Evolutionary conservation across 169 alveolate genomes (phyloP).

Genomic region (Plasmodium adleri): DNA sequence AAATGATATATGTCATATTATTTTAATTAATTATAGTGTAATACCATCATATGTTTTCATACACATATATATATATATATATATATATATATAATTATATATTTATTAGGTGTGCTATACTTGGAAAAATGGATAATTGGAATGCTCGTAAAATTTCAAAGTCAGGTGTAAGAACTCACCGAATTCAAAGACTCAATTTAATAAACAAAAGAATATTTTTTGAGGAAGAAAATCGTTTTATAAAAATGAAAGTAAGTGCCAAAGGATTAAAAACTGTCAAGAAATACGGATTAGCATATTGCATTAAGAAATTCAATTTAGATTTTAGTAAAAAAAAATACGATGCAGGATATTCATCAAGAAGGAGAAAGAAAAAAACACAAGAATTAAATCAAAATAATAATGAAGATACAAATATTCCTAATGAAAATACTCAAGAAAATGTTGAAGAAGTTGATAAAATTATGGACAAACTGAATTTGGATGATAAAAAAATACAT

Average conservation of each 20-base stretch:
- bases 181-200: conserved; percentile 85
- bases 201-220: conserved; percentile 88
- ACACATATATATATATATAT: not conserved
- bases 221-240: conserved; percentile 82
- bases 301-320: conserved; percentile 86
- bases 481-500: conserved; percentile 3
- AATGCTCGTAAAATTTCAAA: conserved; percentile 86
- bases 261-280: conserved; percentile 89
- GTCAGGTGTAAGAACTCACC: conserved; percentile 84
- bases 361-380: conserved; percentile 40
- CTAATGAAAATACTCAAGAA: conserved; percentile 10
- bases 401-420: not conserved
- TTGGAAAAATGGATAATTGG: conserved; percentile 92
- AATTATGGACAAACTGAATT: conserved; percentile 35
- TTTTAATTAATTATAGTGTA: no score
- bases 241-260: conserved; percentile 86
- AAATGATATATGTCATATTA: no score
- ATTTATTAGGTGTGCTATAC: conserved; percentile 85
- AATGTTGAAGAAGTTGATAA: conserved; percentile 34
- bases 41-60: not conserved
- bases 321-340: conserved; percentile 85
- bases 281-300: conserved; percentile 88
- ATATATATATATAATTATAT: not conserved
- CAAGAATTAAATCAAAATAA: not conserved
- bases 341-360: conserved; percentile 87